Conservation (phyloP, 768 basidiomycete genomes). For the Calocybe indica region DNA sequence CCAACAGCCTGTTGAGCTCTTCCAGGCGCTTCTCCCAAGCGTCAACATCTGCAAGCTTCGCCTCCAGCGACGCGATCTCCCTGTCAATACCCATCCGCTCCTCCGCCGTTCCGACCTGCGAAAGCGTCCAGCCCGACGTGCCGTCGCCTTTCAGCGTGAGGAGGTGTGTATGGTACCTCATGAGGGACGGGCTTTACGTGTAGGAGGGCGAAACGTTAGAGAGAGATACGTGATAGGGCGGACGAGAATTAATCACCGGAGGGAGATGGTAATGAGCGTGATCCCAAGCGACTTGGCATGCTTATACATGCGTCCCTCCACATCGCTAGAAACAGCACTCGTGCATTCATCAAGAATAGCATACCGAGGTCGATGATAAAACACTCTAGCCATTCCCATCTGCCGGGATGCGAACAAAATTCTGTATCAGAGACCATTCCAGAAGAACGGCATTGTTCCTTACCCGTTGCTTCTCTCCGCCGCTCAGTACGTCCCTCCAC, state of each 20-base stretch:
- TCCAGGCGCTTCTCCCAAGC: slow-evolving; percentile 65
- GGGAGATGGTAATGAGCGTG: slow-evolving; percentile 88
- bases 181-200: slow-evolving; percentile 62
- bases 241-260: slow-evolving; percentile 45
- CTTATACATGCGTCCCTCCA: slow-evolving; percentile 95
- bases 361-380: slow-evolving; percentile 81
- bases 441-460: slow-evolving; percentile 11
- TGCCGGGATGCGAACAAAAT: slow-evolving; percentile 17
- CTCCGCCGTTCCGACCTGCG: slow-evolving; percentile 65
- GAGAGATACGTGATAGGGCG: neutral
- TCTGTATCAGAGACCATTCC: slow-evolving; percentile 1
- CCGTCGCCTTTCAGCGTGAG: slow-evolving; percentile 74
- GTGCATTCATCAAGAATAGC: slow-evolving; percentile 92
- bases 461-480: slow-evolving; percentile 94
- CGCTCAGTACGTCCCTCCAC: slow-evolving; percentile 94
- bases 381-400: slow-evolving; percentile 92
- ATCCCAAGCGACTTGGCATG: slow-evolving; percentile 84
- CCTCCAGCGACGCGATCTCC: slow-evolving; percentile 66
- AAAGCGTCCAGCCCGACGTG: slow-evolving; percentile 65
- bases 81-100: slow-evolving; percentile 70
- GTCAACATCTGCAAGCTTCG: slow-evolving; percentile 62
- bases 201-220: neutral
- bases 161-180: slow-evolving; percentile 85
- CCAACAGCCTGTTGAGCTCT: slow-evolving; percentile 56
- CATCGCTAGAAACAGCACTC: slow-evolving; percentile 92